phyloP scores from a whole-genome alignment of 768 basidiomycete species.

The Boletus subcaerulescens region DNA sequence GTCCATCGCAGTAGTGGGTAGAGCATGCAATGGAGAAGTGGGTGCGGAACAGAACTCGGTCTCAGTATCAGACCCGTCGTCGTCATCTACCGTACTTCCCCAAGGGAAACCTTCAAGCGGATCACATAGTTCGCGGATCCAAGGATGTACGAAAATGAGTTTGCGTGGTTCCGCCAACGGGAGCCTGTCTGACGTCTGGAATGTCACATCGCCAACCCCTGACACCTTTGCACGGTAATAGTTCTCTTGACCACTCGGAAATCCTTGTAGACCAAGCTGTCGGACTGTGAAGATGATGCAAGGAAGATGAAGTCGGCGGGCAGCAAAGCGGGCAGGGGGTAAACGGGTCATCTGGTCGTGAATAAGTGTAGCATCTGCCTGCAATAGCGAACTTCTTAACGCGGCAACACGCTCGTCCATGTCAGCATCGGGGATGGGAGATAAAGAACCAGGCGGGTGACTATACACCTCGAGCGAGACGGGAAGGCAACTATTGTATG shows the following conservation, averaged over 20 bases:
- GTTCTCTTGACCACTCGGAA: not conserved
- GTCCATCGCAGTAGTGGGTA: not conserved
- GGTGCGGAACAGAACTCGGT: too few relatives aligned
- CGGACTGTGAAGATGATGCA: conserved; percentile 1
- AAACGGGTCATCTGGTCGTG: not conserved
- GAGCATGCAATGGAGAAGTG: not conserved
- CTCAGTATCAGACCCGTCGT: too few relatives aligned
- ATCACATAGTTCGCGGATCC: conserved; percentile 5
- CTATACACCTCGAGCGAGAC: not conserved
- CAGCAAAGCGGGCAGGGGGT: not conserved
- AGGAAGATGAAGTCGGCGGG: not conserved
- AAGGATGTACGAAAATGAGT: conserved; percentile 3
- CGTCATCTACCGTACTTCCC: not conserved
- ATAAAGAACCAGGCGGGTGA: not conserved
- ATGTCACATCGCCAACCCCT: not conserved
- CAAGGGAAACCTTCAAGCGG: not conserved
- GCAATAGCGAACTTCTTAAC: not conserved
- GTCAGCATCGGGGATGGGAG: not conserved
- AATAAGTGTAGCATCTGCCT: not conserved
- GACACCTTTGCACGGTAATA: not conserved
- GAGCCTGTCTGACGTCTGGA: not conserved
- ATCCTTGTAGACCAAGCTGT: not conserved
- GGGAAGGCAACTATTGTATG: conserved; percentile 2
- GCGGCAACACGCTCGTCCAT: not conserved
- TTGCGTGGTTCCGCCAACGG: not conserved